A percentile compares a stretch with the other conserved stretches of the same genome.
These are phyloP conservation scores for Zygotorulaspora danielsina DNA, from an alignment of 805 yeast species.

Conservation along the genomic window DNA sequence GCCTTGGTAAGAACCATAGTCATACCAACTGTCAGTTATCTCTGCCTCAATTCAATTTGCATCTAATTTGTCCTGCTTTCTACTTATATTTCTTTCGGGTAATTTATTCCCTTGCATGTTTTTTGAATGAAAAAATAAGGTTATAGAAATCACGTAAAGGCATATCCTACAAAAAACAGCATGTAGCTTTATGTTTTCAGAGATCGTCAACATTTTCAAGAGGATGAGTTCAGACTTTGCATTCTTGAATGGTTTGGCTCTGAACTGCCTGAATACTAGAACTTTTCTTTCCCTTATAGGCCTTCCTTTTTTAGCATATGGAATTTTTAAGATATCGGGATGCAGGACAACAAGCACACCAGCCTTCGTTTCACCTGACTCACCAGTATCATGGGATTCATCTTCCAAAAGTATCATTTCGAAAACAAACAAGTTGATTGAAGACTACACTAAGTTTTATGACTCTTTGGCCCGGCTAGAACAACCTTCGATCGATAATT, in stretches of 20 bases:
- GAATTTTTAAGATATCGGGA: conserved; percentile 1
- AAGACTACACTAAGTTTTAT: conserved; percentile 42
- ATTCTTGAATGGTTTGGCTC: neutral
- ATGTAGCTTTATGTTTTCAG: too few species aligned
- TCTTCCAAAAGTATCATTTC: conserved; percentile 47
- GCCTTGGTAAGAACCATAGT: too few species aligned
- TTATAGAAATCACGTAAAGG: too few species aligned
- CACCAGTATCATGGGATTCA: conserved; percentile 55
- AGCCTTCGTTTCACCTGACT: conserved; percentile 23
- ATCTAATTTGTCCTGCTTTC: too few species aligned
- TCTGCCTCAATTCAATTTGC: too few species aligned
- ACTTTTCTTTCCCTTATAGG: conserved; percentile 8
- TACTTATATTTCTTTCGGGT: too few species aligned
- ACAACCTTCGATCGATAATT: conserved; percentile 52
- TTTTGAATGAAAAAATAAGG: too few species aligned
- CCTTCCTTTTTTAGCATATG: conserved; percentile 9
- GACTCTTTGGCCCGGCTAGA: conserved; percentile 50
- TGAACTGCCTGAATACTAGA: too few species aligned
- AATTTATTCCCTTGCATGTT: too few species aligned
- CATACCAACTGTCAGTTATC: too few species aligned
- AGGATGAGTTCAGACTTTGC: conserved; percentile 1
- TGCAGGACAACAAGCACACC: conserved; percentile 1
- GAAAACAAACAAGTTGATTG: conserved; percentile 44
- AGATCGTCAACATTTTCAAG: neutral
- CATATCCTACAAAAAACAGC: too few species aligned